Evolutionary conservation across 1,284 basidiomycete genomes (phyloP).

Genomic region (Irpex rosettiformis): DNA sequence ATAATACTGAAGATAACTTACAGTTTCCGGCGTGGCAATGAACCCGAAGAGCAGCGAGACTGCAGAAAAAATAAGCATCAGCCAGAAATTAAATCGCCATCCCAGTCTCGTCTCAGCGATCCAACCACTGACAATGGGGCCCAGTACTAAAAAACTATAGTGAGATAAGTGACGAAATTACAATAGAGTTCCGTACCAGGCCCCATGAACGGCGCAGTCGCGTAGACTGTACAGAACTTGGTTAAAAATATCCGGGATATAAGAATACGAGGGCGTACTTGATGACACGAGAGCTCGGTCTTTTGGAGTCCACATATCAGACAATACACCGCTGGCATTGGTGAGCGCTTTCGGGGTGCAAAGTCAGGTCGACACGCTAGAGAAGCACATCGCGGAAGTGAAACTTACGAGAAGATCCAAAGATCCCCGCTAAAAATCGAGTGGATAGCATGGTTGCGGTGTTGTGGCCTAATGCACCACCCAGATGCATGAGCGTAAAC

Average conservation of each 20-base stretch:
- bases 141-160: slow-evolving; percentile 37
- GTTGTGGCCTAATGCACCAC: slow-evolving; percentile 58
- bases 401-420: slow-evolving; percentile 52
- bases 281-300: slow-evolving; percentile 56
- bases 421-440: slow-evolving; percentile 56
- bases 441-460: slow-evolving; percentile 56
- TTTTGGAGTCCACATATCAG: slow-evolving; percentile 56
- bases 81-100: slow-evolving; percentile 74
- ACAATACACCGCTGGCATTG: slow-evolving; percentile 58
- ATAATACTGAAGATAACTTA: slow-evolving; percentile 16
- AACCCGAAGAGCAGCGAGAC: slow-evolving; percentile 45
- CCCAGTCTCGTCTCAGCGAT: slow-evolving; percentile 47
- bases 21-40: slow-evolving; percentile 49
- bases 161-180: background rate
- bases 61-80: slow-evolving; percentile 57
- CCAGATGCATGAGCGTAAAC: slow-evolving; percentile 63
- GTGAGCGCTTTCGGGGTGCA: slow-evolving; percentile 44
- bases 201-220: slow-evolving; percentile 69
- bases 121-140: slow-evolving; percentile 66
- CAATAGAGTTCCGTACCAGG: slow-evolving; percentile 42
- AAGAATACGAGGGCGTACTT: slow-evolving; percentile 4
- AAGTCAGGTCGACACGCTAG: slow-evolving; percentile 12
- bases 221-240: slow-evolving; percentile 46
- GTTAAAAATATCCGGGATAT: background rate
- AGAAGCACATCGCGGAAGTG: background rate